Conservation (phyloP, 2,329 filamentous ascomycete genomes). For the Aspergillus neoniger region DNA sequence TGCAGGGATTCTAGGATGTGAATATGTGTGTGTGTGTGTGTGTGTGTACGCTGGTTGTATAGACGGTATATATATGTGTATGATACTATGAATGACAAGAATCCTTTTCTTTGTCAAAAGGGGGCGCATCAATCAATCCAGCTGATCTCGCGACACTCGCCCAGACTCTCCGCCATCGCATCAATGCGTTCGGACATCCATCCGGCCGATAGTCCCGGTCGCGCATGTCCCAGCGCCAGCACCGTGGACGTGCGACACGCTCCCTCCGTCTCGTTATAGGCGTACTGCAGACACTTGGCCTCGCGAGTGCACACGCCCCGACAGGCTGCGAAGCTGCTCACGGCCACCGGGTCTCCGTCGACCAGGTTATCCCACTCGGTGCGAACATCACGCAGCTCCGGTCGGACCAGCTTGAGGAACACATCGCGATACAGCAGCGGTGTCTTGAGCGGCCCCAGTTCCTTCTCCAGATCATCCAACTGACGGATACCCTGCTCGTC, state of each 20-base stretch:
- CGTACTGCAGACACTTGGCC: slow-evolving; percentile 9
- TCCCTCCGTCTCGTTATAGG: not conserved
- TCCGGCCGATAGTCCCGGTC: slow-evolving; percentile 1
- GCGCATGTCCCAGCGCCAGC: not conserved
- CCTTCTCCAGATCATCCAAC: slow-evolving; percentile 45
- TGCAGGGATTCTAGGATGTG: not conserved
- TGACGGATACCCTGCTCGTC: slow-evolving; percentile 42
- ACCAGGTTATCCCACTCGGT: slow-evolving; percentile 15
- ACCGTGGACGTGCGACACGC: slow-evolving; percentile 4
- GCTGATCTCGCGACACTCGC: slow-evolving; percentile 5
- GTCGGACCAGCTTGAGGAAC: slow-evolving; percentile 6
- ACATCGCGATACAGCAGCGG: slow-evolving; percentile 32
- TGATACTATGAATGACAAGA: not conserved
- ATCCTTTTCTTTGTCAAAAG: too few relatives aligned
- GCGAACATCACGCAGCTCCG: not conserved
- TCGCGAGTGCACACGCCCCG: slow-evolving; percentile 7
- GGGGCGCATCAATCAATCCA: slow-evolving; percentile 1
- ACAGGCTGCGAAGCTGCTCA: not conserved
- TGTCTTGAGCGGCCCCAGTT: slow-evolving; percentile 29
- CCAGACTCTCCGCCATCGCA: slow-evolving; percentile 7
- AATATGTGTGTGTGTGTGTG: too few relatives aligned
- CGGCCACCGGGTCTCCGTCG: not conserved
- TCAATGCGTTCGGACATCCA: slow-evolving; percentile 17
- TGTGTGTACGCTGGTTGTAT: not conserved
- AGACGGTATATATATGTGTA: not conserved